Base-by-base conservation (phyloP, 305 asterid genomes). In the Rubia tinctorum region DNA sequence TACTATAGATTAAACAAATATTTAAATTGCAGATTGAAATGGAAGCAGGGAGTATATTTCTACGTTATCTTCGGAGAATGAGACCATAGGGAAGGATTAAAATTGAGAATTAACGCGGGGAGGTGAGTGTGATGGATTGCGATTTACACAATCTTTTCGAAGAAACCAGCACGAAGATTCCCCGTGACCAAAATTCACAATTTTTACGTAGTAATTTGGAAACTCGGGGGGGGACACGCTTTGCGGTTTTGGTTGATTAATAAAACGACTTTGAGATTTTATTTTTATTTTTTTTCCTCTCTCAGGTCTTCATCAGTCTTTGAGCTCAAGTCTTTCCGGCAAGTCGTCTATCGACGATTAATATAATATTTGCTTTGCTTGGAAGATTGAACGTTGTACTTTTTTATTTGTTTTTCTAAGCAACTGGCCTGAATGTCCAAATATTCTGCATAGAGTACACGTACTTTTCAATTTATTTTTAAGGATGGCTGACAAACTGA, bases 151-250 rank as follows among this genome's bases (percentile, higher is more conserved):
- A 66, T 30, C n/a, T 58, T 47, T 73, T 72, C 80, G 37, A 47
- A 67, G 90, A 84, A 85, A 82, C 72, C 75, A 20, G 83, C 80
- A 10, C 82, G 92, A 86, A 88, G 82, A 63, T 84, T 76, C 90
- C 68, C 73, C 80, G 68, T 75, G 73, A 47, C 61, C 14, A 23
- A 59, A 59, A 51, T 34, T 20, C 9, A 56, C 27, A 62, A 76
- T 2, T 37, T 6, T 37, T 64, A 34, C 20, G 15, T 59, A 25
- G 17, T 6, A 0, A n/a, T 20, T 58, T 58, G 62, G 23, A 58
- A 69, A 68, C 30, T 44, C 62, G 4, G 34, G 18, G 55, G 11
- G 27, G 44, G 66, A 80, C 80, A 77, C 78, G 59, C 15, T n/a
- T 53, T 18, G 60, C 60, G 60, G 83, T 49, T 75, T 45, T 27